phyloP scores from a whole-genome alignment of 2,329 filamentous ascomycete species.

The Colletotrichum coccodes region DNA sequence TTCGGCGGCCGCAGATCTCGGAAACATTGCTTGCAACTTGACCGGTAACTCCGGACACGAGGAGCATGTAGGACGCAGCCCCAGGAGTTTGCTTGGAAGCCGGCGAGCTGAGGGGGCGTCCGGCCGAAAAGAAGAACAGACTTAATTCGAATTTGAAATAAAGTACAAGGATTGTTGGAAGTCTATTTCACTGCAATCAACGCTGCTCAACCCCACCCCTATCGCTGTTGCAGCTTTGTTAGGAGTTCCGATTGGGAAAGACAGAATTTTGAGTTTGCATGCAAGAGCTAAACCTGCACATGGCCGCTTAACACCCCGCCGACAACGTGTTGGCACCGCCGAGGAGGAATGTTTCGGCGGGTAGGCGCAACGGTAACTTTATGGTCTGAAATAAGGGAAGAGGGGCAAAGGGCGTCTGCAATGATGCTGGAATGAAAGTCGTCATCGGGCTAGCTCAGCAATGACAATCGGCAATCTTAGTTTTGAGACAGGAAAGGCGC shows the following conservation, averaged over 20 bases:
- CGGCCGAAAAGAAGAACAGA: not conserved
- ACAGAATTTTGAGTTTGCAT: not conserved
- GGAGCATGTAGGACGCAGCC: not conserved
- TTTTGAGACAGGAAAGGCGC: not conserved
- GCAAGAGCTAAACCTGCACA: not conserved
- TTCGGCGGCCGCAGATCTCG: not conserved
- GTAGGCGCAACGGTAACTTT: not conserved
- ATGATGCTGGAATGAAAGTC: not conserved
- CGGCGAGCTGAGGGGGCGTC: not conserved
- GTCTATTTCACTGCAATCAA: not conserved
- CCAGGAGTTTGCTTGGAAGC: no score
- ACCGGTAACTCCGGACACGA: conserved; percentile 12
- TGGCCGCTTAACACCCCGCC: not conserved
- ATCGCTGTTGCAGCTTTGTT: not conserved
- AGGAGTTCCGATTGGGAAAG: not conserved
- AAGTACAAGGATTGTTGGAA: conserved; percentile 1
- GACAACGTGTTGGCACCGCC: not conserved
- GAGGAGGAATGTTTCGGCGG: not conserved
- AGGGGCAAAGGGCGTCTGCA: not conserved
- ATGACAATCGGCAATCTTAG: not conserved
- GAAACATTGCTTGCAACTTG: not conserved
- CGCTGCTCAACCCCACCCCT: not conserved
- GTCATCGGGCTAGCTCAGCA: not conserved
- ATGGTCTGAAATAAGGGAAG: not conserved
- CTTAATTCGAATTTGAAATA: not conserved